Conservation (phyloP, 163 green algal genomes). For the Prototheca wickerhamii region DNA sequence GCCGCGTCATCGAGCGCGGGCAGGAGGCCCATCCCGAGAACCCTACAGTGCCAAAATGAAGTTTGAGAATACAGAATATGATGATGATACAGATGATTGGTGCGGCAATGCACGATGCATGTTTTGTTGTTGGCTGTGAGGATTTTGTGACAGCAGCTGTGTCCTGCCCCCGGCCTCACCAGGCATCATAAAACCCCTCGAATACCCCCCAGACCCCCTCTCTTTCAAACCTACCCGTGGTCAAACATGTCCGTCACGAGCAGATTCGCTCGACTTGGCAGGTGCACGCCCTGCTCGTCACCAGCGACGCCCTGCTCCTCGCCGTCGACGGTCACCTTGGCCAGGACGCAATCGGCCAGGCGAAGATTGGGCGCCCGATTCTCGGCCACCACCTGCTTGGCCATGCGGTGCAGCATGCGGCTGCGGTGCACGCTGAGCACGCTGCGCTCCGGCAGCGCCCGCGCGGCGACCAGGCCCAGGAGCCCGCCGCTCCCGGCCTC, state of each 20-base stretch:
- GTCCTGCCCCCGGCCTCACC: not conserved
- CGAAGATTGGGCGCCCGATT: not conserved
- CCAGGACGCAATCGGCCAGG: not conserved
- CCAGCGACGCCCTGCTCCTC: slow-evolving; percentile 2
- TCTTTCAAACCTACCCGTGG: no score
- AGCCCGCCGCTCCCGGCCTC: slow-evolving; percentile 33
- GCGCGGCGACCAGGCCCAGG: slow-evolving; percentile 34
- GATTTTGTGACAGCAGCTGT: no score
- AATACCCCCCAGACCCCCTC: not conserved
- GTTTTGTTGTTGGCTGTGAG: no score
- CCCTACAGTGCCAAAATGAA: slow-evolving; percentile 9
- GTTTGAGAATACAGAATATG: no score
- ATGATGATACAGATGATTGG: no score
- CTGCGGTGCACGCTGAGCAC: slow-evolving; percentile 37
- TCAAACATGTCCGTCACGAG: slow-evolving; percentile 58
- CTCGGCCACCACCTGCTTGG: slow-evolving; percentile 22
- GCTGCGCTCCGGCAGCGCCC: slow-evolving; percentile 7
- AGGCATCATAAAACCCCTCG: not conserved
- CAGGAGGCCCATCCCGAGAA: slow-evolving; percentile 45
- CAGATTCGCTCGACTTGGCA: slow-evolving; percentile 23
- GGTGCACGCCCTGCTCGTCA: slow-evolving; percentile 3
- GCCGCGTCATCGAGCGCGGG: slow-evolving; percentile 41
- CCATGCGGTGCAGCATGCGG: slow-evolving; percentile 54
- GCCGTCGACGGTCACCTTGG: not conserved
- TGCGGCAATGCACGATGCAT: no score